Percentiles rank a stretch among this genome's conserved stretches.
Evolutionary conservation across 208 protist genomes (phyloP).

Genomic region (Crithidia expoeki): DNA sequence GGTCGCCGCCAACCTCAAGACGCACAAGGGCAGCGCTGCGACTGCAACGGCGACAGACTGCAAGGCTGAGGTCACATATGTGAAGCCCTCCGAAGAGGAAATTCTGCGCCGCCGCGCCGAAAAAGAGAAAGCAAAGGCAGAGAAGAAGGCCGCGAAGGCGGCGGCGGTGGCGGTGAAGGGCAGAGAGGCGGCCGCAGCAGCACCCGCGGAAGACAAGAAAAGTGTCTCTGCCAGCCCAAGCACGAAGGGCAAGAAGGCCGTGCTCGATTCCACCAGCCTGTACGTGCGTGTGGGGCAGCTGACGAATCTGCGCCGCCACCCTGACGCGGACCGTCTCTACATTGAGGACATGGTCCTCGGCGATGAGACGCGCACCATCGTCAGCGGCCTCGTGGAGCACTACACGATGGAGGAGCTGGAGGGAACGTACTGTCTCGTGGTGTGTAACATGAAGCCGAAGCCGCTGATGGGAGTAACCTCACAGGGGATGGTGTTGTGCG

Average conservation of each 20-base stretch:
- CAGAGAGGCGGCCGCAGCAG: not conserved
- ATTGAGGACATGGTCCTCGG: slow-evolving; percentile 94
- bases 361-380: slow-evolving; percentile 87
- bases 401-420: slow-evolving; percentile 79
- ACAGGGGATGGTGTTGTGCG: slow-evolving; percentile 94
- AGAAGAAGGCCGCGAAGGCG: slow-evolving; percentile 55
- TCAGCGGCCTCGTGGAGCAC: slow-evolving; percentile 90
- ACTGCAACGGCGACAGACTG: not conserved
- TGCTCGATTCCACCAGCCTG: slow-evolving; percentile 44
- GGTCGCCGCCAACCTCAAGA: slow-evolving; percentile 8
- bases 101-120: slow-evolving; percentile 75
- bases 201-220: not conserved
- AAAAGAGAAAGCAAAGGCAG: slow-evolving; percentile 76
- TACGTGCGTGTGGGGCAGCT: slow-evolving; percentile 88
- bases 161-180: slow-evolving; percentile 2
- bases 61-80: slow-evolving; percentile 41
- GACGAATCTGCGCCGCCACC: slow-evolving; percentile 77
- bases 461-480: slow-evolving; percentile 88
- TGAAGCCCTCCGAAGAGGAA: slow-evolving; percentile 83
- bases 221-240: slow-evolving; percentile 21
- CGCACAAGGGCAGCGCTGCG: slow-evolving; percentile 6
- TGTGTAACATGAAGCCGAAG: slow-evolving; percentile 95
- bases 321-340: slow-evolving; percentile 86
- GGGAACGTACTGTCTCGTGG: slow-evolving; percentile 71
- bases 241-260: slow-evolving; percentile 24